Conservation (phyloP, 345 rosid genomes). For the Eutrema japonicum region DNA sequence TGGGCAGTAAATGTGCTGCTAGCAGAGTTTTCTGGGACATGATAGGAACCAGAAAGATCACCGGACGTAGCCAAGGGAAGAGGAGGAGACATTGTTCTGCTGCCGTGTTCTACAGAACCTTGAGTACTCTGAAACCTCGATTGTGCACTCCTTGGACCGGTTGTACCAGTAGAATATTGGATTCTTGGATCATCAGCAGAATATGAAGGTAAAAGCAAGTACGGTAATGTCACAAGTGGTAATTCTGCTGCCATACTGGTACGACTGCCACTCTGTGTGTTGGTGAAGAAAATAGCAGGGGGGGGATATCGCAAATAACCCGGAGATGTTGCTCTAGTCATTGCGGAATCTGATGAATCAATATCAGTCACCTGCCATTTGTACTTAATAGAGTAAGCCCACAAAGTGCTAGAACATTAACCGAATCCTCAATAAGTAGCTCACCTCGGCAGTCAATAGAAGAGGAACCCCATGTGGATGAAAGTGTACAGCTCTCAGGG, state of each 20-base stretch:
- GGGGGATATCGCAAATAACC: conserved; percentile 79
- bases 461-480: conserved; percentile 82
- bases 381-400: conserved; percentile 55
- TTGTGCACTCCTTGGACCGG: conserved; percentile 51
- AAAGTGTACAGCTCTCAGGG: conserved; percentile 85
- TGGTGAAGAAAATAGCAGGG: conserved; percentile 65
- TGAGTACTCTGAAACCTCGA: conserved; percentile 49
- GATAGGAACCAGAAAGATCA: conserved; percentile 48
- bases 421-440: conserved; percentile 35
- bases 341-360: conserved; percentile 78
- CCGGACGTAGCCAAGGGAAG: conserved; percentile 52
- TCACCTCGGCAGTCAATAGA: conserved; percentile 90
- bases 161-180: conserved; percentile 46
- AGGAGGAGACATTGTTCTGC: conserved; percentile 48
- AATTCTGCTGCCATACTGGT: conserved; percentile 56
- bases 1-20: conserved; percentile 43
- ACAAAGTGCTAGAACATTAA: conserved; percentile 37
- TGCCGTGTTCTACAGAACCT: conserved; percentile 45
- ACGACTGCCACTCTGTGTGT: conserved; percentile 55
- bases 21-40: conserved; percentile 40
- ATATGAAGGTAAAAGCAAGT: conserved; percentile 55
- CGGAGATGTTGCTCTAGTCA: conserved; percentile 73
- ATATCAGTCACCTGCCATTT: conserved; percentile 88
- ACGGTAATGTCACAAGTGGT: conserved; percentile 61
- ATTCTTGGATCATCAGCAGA: conserved; percentile 57